These are phyloP conservation scores for Rubia peregrina DNA, from an alignment of 305 asterid species.

Conservation along the genomic window DNA sequence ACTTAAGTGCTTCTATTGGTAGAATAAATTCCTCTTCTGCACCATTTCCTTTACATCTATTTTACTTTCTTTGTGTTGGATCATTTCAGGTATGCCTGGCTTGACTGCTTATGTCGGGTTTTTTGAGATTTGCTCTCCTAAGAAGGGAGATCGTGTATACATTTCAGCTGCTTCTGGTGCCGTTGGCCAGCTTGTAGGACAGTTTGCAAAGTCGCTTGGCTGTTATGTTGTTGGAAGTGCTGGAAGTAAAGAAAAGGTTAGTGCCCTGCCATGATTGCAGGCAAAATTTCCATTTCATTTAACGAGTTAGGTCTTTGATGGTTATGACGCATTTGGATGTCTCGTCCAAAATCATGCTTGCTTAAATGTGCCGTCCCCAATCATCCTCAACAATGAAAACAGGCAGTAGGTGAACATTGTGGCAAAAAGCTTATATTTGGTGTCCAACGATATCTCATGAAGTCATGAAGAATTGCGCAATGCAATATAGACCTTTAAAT, in stretches of 20 bases:
- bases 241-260: constrained; percentile 49
- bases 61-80: not conserved
- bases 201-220: constrained; percentile 48
- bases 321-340: too few relatives aligned
- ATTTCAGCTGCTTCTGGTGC: constrained; percentile 68
- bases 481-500: too few relatives aligned
- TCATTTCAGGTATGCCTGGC: constrained; percentile 48
- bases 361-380: too few relatives aligned
- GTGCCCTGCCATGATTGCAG: not conserved
- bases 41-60: not conserved
- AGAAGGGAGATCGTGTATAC: constrained; percentile 45
- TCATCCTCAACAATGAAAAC: too few relatives aligned
- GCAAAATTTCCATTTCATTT: not conserved
- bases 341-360: too few relatives aligned
- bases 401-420: too few relatives aligned
- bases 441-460: too few relatives aligned
- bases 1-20: not conserved
- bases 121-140: constrained; percentile 43
- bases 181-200: constrained; percentile 68
- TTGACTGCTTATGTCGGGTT: constrained; percentile 49
- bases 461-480: too few relatives aligned
- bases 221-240: constrained; percentile 71
- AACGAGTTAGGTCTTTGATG: too few relatives aligned
- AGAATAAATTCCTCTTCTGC: not conserved
- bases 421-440: too few relatives aligned